Conservation (phyloP, 2,329 filamentous ascomycete genomes). For the Paracamarosporium sp. region DNA sequence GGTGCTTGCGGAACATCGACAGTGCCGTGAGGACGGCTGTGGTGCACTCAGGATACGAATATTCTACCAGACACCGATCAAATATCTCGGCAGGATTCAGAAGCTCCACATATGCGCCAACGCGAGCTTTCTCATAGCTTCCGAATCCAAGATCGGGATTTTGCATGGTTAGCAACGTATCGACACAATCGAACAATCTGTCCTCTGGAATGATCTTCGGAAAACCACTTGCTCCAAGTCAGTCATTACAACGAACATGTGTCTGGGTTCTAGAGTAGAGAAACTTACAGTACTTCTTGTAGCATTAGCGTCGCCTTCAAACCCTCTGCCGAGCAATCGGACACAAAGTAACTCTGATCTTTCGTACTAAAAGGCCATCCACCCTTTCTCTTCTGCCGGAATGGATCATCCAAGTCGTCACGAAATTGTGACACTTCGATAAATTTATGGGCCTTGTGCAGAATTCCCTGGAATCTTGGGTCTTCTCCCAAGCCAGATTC, state of each 20-base stretch:
- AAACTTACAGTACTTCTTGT: conserved; percentile 68
- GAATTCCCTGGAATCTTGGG: conserved; percentile 79
- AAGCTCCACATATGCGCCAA: conserved; percentile 77
- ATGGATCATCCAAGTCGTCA: conserved; percentile 76
- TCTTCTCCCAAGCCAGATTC: conserved; percentile 76
- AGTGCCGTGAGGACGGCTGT: conserved; percentile 91
- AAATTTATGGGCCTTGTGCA: conserved; percentile 81
- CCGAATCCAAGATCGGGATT: conserved; percentile 85
- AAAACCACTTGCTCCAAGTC: conserved; percentile 53
- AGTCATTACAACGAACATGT: neutral
- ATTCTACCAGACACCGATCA: conserved; percentile 97
- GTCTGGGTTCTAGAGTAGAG: neutral
- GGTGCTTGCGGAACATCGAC: conserved; percentile 79
- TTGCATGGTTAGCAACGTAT: conserved; percentile 90
- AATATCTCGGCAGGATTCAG: conserved; percentile 97
- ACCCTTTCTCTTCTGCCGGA: conserved; percentile 88
- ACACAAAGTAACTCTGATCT: conserved; percentile 92
- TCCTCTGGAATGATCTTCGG: conserved; percentile 76
- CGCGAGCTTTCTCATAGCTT: conserved; percentile 88
- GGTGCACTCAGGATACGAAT: conserved; percentile 97
- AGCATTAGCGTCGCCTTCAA: conserved; percentile 85
- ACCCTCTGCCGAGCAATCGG: conserved; percentile 91
- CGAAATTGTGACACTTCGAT: conserved; percentile 91
- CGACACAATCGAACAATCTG: conserved; percentile 84
- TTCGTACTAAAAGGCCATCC: conserved; percentile 96